phyloP scores from a whole-genome alignment of 257 asterid species.

The Plantago ovata region DNA sequence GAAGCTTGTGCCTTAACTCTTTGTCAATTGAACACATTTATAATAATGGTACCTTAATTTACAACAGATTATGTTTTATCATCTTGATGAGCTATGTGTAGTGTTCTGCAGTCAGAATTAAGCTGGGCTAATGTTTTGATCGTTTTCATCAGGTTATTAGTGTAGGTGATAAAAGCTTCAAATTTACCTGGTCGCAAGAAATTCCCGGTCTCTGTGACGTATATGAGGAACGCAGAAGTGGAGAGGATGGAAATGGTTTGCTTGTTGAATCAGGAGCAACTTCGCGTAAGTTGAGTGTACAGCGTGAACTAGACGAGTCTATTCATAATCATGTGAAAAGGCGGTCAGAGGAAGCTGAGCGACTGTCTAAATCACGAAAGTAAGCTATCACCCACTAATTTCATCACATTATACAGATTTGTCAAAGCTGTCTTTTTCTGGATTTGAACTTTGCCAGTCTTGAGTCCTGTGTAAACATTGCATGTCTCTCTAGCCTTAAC shows the following conservation, averaged over 20 bases:
- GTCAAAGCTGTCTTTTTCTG: not conserved
- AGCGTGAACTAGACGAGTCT: slow-evolving; percentile 89
- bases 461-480: slow-evolving; percentile 4
- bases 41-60: too few species aligned
- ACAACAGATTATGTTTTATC: too few species aligned
- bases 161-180: slow-evolving; percentile 83
- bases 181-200: slow-evolving; percentile 88
- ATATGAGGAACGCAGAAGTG: slow-evolving; percentile 87
- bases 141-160: slow-evolving; percentile 60
- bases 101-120: slow-evolving; percentile 9
- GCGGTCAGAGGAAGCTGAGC: slow-evolving; percentile 94
- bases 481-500: slow-evolving; percentile 6
- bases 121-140: not conserved
- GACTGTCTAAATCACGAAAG: slow-evolving; percentile 70
- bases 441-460: not conserved
- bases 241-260: slow-evolving; percentile 82
- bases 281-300: slow-evolving; percentile 91
- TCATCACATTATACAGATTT: slow-evolving; percentile 7
- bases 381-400: slow-evolving; percentile 31
- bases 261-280: slow-evolving; percentile 90
- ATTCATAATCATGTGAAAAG: slow-evolving; percentile 85
- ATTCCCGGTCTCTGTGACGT: slow-evolving; percentile 73
- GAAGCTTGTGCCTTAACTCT: too few species aligned
- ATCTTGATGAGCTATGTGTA: not conserved
- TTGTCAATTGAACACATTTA: too few species aligned